Evolutionary conservation across 192 early-diverging fungal genomes (phyloP).

Genomic region (Chytriomyces confervae): DNA sequence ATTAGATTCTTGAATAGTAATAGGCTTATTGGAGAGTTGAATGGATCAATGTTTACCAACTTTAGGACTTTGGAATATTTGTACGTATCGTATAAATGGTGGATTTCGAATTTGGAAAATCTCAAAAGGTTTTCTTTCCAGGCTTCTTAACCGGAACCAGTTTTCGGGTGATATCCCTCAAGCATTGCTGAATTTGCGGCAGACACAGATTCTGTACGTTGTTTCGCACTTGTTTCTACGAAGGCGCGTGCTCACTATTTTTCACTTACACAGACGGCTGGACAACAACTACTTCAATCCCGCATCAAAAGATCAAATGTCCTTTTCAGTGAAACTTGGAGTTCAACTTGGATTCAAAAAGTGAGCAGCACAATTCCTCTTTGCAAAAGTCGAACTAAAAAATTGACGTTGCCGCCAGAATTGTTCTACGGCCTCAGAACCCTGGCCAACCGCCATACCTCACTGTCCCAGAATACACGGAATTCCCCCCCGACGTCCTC

Average conservation of each 20-base stretch:
- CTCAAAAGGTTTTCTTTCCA: neutral
- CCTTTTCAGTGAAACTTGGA: conserved; percentile 19
- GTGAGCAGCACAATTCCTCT: neutral
- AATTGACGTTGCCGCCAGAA: neutral
- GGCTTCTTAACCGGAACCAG: conserved; percentile 25
- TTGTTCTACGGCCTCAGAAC: conserved; percentile 11
- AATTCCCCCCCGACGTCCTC: conserved; percentile 25
- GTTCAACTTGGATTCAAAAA: conserved; percentile 31
- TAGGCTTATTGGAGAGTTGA: conserved; percentile 13
- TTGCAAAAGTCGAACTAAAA: no score
- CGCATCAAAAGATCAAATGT: conserved; percentile 12
- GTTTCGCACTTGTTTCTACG: neutral
- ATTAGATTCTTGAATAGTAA: conserved; percentile 27
- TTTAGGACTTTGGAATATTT: conserved; percentile 20
- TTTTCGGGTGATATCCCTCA: conserved; percentile 21
- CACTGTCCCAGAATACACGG: conserved; percentile 24
- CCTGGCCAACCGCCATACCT: conserved; percentile 11
- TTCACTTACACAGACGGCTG: neutral
- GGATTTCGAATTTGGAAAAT: neutral
- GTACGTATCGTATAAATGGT: neutral
- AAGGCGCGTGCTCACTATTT: neutral
- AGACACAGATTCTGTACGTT: conserved; percentile 26
- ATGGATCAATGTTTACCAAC: neutral
- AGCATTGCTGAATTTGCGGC: neutral
- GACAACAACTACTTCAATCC: conserved; percentile 29